Conservation (phyloP, 108 stramenopile species). For the Nitzschia sp. region DNA sequence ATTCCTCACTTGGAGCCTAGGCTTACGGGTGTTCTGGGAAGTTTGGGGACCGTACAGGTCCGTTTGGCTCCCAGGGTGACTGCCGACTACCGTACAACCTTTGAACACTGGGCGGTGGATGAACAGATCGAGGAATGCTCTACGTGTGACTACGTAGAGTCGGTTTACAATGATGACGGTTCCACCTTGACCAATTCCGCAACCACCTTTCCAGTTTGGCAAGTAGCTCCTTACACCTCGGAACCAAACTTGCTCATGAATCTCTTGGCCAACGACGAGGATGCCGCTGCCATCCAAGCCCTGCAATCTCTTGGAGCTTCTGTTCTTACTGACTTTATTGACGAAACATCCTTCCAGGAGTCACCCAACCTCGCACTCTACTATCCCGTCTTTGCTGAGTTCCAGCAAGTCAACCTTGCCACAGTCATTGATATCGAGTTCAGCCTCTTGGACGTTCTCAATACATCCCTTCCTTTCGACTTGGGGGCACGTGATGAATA, state of each 20-base stretch:
- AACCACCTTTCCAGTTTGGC: slow-evolving; percentile 17
- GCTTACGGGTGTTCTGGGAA: neutral
- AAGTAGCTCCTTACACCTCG: slow-evolving; percentile 4
- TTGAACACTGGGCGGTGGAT: slow-evolving; percentile 7
- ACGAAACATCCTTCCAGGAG: slow-evolving; percentile 1
- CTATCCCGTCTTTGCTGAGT: slow-evolving; percentile 21
- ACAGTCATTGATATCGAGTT: slow-evolving; percentile 9
- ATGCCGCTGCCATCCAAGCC: neutral
- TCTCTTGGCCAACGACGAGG: neutral
- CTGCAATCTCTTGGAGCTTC: slow-evolving; percentile 20
- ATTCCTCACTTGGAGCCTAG: slow-evolving; percentile 19
- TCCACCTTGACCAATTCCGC: neutral
- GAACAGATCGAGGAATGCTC: slow-evolving; percentile 10
- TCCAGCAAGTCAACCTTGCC: slow-evolving; percentile 14
- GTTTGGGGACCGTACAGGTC: neutral
- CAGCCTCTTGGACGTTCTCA: neutral
- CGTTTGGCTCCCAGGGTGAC: slow-evolving; percentile 3
- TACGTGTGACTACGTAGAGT: neutral
- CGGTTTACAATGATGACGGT: neutral
- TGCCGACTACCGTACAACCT: neutral
- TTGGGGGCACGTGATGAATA: neutral
- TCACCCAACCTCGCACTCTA: slow-evolving; percentile 1
- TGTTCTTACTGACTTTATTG: slow-evolving; percentile 7
- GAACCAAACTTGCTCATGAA: slow-evolving; percentile 6
- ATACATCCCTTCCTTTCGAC: slow-evolving; percentile 6